These are phyloP conservation scores for Lentinus tigrinus DNA, from an alignment of 768 basidiomycete genomes.

Conservation along the genomic window DNA sequence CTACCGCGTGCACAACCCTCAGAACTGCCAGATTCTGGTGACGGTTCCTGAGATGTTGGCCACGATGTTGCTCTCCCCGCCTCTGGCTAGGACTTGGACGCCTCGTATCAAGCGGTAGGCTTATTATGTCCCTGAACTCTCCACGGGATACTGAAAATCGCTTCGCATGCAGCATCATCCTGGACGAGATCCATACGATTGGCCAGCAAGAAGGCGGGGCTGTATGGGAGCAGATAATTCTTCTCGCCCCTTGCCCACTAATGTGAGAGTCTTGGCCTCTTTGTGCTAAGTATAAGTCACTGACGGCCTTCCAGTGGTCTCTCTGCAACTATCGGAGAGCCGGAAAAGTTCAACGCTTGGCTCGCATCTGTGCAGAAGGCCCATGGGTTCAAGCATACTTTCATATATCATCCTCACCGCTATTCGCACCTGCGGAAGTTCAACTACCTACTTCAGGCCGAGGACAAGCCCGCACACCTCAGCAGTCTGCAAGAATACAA, in stretches of 20 bases:
- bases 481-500: constrained; percentile 37
- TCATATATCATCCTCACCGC: constrained; percentile 64
- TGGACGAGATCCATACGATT: constrained; percentile 69
- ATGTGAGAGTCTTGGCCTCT: constrained; percentile 45
- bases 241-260: constrained; percentile 69
- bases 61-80: constrained; percentile 68
- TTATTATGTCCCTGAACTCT: neutral
- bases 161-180: constrained; percentile 49
- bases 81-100: constrained; percentile 59
- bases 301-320: constrained; percentile 49
- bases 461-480: constrained; percentile 29
- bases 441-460: constrained; percentile 43
- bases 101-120: constrained; percentile 58
- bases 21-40: constrained; percentile 69
- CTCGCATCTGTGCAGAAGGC: constrained; percentile 58
- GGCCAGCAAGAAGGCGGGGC: constrained; percentile 69
- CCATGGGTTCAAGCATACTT: constrained; percentile 56
- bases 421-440: constrained; percentile 76
- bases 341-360: constrained; percentile 66
- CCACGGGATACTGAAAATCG: neutral
- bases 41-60: constrained; percentile 73
- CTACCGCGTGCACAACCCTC: constrained; percentile 58
- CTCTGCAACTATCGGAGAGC: constrained; percentile 69
- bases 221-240: constrained; percentile 74
- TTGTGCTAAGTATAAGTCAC: neutral